Base-by-base conservation (phyloP, 1,139 yeast species). In the Yarrowia galli region DNA sequence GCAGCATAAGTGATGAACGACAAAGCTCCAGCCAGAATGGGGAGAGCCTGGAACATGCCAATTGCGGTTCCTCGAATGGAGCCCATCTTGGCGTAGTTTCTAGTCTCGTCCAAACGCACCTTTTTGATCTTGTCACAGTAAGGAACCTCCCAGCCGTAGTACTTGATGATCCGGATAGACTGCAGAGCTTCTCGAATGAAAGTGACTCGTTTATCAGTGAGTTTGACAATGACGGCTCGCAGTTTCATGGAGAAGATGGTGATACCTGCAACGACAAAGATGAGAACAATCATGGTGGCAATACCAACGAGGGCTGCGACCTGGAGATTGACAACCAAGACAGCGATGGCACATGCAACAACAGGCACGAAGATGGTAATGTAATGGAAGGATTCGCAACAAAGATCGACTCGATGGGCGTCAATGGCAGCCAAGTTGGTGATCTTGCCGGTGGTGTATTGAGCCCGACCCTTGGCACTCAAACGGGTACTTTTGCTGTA, bases 1-100 rank as follows among this genome's bases (percentile, higher is more conserved):
- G 84, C 87, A 73, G 87, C 87, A 71, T 89, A 79, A 0, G 87
- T 88, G 72, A 90, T 83, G 73, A 91, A 91, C 0, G 96, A 83
- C 8, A 86, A 80, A 84, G 88, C 83, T 1, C 93, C 87, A 0
- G 91, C 84, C 70, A 89, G 78, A 45, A 83, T 80, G 0, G 93
- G 87, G 69, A 89, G 79, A 0, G 87, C 81, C 0, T 91, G 87
- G 56, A 85, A 79, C 67, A 87, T 77, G 56, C 86, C 79, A 73
- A 87, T 88, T 73, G 89, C 82, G 42, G 85, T 76, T 42, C 82
- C 79, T 22, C 75, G 76, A 78, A 86, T 80, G 22, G 73, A 69
- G 1, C 75, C 74, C 40, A 78, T 71, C 16, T 70, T 68, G 49
- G 72, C 75, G 58, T 77, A 71, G 42, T 68, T 70, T 6, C 58